Evolutionary conservation across 2,329 filamentous ascomycete species (phyloP), one percentile per base, ranked within the genome.

Genomic region (Fusarium oxysporum): DNA sequence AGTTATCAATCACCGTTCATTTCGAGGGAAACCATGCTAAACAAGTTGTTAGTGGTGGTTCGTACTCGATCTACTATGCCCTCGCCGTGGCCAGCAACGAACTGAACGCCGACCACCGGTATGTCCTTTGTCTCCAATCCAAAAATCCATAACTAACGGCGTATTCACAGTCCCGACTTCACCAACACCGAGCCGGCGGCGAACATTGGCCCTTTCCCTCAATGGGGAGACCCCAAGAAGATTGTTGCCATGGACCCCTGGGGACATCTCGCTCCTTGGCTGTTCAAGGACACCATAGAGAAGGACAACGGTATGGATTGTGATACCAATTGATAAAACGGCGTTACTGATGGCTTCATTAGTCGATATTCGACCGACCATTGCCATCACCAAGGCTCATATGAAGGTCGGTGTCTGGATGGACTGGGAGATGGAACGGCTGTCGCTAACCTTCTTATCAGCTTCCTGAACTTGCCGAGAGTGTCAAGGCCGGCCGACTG

Each of bases 191-290:
- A 98, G 81, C 96, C 96, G 17, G 95, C 95, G n/a, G 93, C 91
- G 28, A 90, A 92, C 59, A 94, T 98, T 79, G 95, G 95, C 0
- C 95, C 94, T 12, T 97, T 97, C 77, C 91, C 93, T 12, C 91
- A 96, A 83, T 99, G 96, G 96, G 89, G 89, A 32, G 93, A 97
- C 80, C 90, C 89, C 78, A 94, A 94, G 82, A 98, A 98, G 86
- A 98, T 99, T 71, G 96, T 98, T 19, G 94, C 96, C 23, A 97
- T 99, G 94, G 96, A 98, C 80, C 96, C 96, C 1, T 93, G 92
- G 81, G 96, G 96, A 11, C 96, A 98, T 84, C 85, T 97, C 68
- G 89, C 92, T 13, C 93, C 94, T 13, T 95, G 92, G 92, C 83
- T 97, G 5, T 97, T 92, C 85, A 93, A 92, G 72, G 91, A 96